Percentiles rank a stretch among this genome's conserved stretches.
These are phyloP conservation scores for Naganishia antarctica DNA, from an alignment of 768 basidiomycete genomes.

Conservation along the genomic window DNA sequence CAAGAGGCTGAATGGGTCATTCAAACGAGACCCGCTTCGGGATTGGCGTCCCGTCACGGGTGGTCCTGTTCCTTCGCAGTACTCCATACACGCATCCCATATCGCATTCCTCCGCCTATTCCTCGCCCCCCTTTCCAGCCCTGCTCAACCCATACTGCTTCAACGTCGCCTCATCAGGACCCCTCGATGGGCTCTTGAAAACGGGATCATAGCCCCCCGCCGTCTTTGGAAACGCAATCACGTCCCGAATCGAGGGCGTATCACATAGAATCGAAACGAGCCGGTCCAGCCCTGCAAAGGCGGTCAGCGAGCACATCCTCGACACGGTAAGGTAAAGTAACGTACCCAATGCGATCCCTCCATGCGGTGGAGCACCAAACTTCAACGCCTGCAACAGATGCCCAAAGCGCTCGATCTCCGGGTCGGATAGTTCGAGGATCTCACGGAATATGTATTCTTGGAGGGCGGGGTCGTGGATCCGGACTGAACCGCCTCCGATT, in stretches of 20 bases:
- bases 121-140: neutral
- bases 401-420: slow-evolving; percentile 69
- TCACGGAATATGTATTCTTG: slow-evolving; percentile 75
- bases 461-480: slow-evolving; percentile 80
- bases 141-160: slow-evolving; percentile 37
- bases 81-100: neutral
- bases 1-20: no score
- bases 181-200: slow-evolving; percentile 75
- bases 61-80: neutral
- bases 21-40: no score
- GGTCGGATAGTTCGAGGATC: slow-evolving; percentile 70
- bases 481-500: slow-evolving; percentile 88
- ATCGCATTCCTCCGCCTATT: neutral
- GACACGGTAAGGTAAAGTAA: slow-evolving; percentile 25
- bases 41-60: no score
- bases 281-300: slow-evolving; percentile 73
- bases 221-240: slow-evolving; percentile 95
- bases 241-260: slow-evolving; percentile 81
- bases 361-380: slow-evolving; percentile 92
- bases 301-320: no score
- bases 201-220: slow-evolving; percentile 75
- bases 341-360: slow-evolving; percentile 83
- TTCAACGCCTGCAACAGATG: slow-evolving; percentile 80
- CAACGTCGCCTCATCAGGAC: slow-evolving; percentile 34
- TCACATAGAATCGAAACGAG: slow-evolving; percentile 85